Conservation (phyloP, 225 moss, liverwort and hornwort species). For the Polytrichum commune region DNA sequence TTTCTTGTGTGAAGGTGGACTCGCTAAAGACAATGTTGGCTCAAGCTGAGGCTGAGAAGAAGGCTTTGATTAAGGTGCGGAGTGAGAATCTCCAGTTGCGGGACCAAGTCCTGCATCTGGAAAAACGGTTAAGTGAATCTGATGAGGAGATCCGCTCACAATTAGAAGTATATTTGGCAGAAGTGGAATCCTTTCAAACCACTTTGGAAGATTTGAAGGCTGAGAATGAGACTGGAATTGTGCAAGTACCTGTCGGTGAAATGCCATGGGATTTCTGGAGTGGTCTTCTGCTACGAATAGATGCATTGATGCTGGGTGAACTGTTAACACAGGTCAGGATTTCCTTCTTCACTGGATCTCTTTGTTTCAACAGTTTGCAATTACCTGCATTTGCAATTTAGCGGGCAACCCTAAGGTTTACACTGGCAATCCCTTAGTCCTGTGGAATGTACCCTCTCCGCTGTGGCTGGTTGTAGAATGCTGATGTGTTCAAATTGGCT, state of each 20-base stretch:
- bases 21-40: constrained; percentile 46
- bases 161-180: constrained; percentile 57
- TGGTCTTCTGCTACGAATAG: constrained; percentile 70
- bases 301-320: constrained; percentile 68
- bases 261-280: constrained; percentile 96
- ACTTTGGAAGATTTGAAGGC: constrained; percentile 68
- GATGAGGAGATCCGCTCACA: constrained; percentile 71
- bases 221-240: constrained; percentile 41
- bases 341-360: not conserved
- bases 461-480: too few relatives aligned
- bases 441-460: too few relatives aligned
- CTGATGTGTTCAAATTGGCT: too few relatives aligned
- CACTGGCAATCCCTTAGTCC: too few relatives aligned
- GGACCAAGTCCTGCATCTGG: constrained; percentile 60
- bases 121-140: constrained; percentile 64
- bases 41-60: constrained; percentile 54
- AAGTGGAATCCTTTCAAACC: constrained; percentile 76
- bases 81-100: constrained; percentile 59
- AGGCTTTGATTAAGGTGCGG: constrained; percentile 40
- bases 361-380: not conserved
- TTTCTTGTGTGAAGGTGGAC: constrained; percentile 41
- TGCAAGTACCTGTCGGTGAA: constrained; percentile 74
- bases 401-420: too few relatives aligned
- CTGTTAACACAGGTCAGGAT: constrained; percentile 54
- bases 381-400: too few relatives aligned